phyloP scores from a whole-genome alignment of 495 filamentous ascomycete species.

The Penicillium daleae region DNA sequence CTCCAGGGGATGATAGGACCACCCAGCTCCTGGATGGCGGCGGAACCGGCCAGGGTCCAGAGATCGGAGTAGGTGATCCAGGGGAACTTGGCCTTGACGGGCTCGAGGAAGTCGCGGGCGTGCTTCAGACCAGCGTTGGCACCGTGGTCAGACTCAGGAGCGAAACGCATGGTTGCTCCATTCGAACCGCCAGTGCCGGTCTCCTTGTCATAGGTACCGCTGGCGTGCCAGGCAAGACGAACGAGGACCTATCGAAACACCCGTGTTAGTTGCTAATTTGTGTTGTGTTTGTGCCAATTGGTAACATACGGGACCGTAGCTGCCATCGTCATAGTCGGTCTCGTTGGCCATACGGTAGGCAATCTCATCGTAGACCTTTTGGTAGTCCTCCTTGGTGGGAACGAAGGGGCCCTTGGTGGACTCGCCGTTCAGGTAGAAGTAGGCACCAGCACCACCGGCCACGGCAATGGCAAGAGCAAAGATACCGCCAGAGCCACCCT shows the following conservation, averaged over 20 bases:
- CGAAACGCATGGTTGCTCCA: constrained; percentile 97
- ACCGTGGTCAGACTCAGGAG: constrained; percentile 87
- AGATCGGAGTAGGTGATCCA: constrained; percentile 97
- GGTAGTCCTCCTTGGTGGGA: constrained; percentile 86
- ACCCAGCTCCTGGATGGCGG: constrained; percentile 92
- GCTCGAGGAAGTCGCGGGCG: constrained; percentile 91
- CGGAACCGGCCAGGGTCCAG: constrained; percentile 88
- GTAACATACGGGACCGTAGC: constrained; percentile 78
- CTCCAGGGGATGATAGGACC: constrained; percentile 88
- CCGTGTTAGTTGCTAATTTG: neutral
- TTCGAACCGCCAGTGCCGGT: constrained; percentile 93
- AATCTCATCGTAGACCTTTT: constrained; percentile 92
- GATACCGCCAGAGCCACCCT: constrained; percentile 46
- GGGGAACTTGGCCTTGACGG: constrained; percentile 84
- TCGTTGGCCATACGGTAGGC: constrained; percentile 79
- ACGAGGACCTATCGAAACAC: constrained; percentile 60
- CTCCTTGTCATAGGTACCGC: constrained; percentile 85
- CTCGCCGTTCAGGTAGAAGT: constrained; percentile 66
- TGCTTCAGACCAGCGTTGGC: constrained; percentile 90
- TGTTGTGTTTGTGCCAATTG: neutral
- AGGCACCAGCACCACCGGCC: constrained; percentile 69
- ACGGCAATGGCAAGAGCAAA: constrained; percentile 59
- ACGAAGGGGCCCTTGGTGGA: constrained; percentile 56
- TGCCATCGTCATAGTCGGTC: constrained; percentile 95
- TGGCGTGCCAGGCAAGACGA: constrained; percentile 85